Evolutionary conservation across 2,329 filamentous ascomycete genomes (phyloP).

Genomic region (Colletotrichum salicis): DNA sequence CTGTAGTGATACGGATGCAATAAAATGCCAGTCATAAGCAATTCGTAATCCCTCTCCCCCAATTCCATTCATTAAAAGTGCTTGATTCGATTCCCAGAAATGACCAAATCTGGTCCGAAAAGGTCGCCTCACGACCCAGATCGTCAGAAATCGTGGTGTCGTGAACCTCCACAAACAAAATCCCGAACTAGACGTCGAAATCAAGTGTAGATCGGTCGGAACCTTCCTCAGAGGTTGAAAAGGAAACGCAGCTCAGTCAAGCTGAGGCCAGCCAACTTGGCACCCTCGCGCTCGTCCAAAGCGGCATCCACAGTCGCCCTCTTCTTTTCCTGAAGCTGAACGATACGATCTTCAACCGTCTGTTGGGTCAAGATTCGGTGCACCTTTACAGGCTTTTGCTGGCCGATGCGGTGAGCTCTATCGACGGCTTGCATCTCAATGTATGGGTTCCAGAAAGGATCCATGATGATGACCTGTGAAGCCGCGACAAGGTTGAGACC

Average conservation of each 20-base stretch:
- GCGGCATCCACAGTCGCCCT: constrained; percentile 80
- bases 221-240: constrained; percentile 54
- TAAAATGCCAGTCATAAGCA: constrained; percentile 11
- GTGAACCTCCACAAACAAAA: background rate
- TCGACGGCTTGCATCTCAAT: constrained; percentile 94
- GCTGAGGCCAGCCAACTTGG: constrained; percentile 73
- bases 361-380: constrained; percentile 81
- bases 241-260: constrained; percentile 76
- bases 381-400: constrained; percentile 77
- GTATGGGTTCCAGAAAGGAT: constrained; percentile 95
- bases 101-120: background rate
- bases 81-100: background rate
- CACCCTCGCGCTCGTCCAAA: constrained; percentile 78
- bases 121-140: background rate
- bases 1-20: constrained; percentile 21
- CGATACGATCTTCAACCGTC: constrained; percentile 90
- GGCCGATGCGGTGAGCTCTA: constrained; percentile 88
- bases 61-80: background rate
- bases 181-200: background rate
- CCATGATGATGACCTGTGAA: constrained; percentile 87
- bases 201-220: background rate
- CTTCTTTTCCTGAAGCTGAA: constrained; percentile 82
- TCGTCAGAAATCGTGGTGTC: background rate
- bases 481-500: constrained; percentile 88
- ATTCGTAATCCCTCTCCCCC: background rate